Conservation (phyloP, 78 protist genomes). For the Dictyostelium citrinum region DNA sequence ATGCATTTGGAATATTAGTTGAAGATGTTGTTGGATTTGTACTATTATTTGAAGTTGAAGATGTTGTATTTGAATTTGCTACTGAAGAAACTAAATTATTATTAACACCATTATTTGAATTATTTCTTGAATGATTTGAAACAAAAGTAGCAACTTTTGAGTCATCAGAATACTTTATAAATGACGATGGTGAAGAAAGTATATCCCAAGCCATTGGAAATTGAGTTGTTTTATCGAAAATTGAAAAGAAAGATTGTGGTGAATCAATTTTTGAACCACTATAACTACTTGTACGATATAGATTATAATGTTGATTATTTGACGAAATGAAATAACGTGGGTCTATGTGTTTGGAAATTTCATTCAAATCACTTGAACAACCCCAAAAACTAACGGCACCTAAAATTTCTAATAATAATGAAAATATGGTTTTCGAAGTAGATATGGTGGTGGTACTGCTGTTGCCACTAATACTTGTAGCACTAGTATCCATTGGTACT, state of each 20-base stretch:
- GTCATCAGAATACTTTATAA: slow-evolving; percentile 46
- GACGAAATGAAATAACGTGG: slow-evolving; percentile 58
- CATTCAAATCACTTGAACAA: slow-evolving; percentile 35
- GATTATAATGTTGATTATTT: slow-evolving; percentile 23
- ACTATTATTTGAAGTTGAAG: neutral
- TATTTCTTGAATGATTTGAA: neutral
- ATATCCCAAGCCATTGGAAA: slow-evolving; percentile 64
- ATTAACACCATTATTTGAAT: too few species aligned
- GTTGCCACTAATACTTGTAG: neutral
- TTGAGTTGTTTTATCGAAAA: slow-evolving; percentile 32
- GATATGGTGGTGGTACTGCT: neutral
- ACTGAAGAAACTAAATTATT: too few species aligned
- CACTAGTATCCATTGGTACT: neutral
- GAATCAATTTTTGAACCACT: slow-evolving; percentile 62
- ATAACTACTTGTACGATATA: slow-evolving; percentile 14
- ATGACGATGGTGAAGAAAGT: neutral
- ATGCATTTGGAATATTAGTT: too few species aligned
- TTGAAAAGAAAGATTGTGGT: slow-evolving; percentile 69
- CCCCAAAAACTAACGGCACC: slow-evolving; percentile 75
- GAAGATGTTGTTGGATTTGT: neutral
- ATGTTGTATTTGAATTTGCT: neutral
- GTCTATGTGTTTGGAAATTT: slow-evolving; percentile 53
- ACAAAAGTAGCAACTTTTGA: slow-evolving; percentile 28
- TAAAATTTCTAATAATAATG: slow-evolving; percentile 41
- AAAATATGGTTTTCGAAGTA: slow-evolving; percentile 13